A percentile compares a stretch with the other conserved stretches of the same genome.
Conservation (phyloP, 371 early-diverging fungal species). For the Mucor racemosus region DNA sequence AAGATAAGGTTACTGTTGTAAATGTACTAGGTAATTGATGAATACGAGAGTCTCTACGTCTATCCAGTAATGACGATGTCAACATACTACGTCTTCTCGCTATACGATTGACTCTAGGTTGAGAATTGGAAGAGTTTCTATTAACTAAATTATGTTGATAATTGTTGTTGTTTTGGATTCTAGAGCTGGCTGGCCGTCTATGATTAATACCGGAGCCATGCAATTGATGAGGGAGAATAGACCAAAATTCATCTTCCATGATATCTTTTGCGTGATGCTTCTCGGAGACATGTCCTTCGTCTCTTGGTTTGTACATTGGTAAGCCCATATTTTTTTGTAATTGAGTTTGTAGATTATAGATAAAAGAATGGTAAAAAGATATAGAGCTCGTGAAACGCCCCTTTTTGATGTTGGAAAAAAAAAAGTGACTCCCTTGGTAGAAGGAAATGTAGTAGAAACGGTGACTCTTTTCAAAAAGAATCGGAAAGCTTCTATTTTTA, state of each 20-base stretch:
- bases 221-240: conserved; percentile 12
- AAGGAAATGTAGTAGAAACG: background rate
- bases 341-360: background rate
- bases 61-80: conserved; percentile 23
- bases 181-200: background rate
- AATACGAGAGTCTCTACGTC: conserved; percentile 14
- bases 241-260: conserved; percentile 10
- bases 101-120: conserved; percentile 12
- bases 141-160: conserved; percentile 4
- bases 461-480: background rate
- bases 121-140: background rate
- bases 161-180: conserved; percentile 4
- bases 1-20: background rate
- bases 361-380: background rate
- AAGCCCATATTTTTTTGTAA: background rate
- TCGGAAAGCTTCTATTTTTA: background rate
- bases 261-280: background rate
- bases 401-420: background rate
- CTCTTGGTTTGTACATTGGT: conserved; percentile 1
- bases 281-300: background rate
- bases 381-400: background rate
- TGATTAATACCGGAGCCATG: background rate
- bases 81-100: conserved; percentile 21
- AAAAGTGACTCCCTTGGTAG: conserved; percentile 1
- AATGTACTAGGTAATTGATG: background rate